A percentile compares a stretch with the other conserved stretches of the same genome.
phyloP scores from a whole-genome alignment of 192 early-diverging fungal genomes.

The Kappamyces sp. region DNA sequence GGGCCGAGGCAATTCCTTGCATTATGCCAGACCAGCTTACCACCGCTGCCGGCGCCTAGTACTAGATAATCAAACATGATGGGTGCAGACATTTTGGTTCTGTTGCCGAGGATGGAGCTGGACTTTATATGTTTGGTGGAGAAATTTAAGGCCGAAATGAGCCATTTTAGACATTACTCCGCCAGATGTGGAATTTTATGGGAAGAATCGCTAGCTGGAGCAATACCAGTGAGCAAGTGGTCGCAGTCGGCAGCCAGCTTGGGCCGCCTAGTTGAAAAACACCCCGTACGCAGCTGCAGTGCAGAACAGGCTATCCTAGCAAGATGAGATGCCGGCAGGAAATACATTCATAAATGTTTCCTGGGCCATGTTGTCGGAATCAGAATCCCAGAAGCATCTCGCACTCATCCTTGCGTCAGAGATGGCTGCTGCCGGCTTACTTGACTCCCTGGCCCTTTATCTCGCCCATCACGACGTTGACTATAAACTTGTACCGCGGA shows the following conservation, averaged over 20 bases:
- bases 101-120: not conserved
- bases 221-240: too few species aligned
- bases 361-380: constrained; percentile 57
- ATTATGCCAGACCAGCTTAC: too few species aligned
- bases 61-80: constrained; percentile 82
- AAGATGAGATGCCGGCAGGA: constrained; percentile 4
- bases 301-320: constrained; percentile 50
- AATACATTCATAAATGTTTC: constrained; percentile 54
- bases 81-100: constrained; percentile 16
- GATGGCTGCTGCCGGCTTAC: constrained; percentile 16
- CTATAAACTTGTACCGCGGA: constrained; percentile 51
- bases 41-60: constrained; percentile 85
- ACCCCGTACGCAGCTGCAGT: too few species aligned
- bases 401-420: constrained; percentile 42
- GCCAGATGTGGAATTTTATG: constrained; percentile 12
- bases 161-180: constrained; percentile 10
- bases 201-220: too few species aligned
- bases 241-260: too few species aligned
- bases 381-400: constrained; percentile 58
- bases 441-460: constrained; percentile 54
- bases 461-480: constrained; percentile 56
- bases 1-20: constrained; percentile 88
- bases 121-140: too few species aligned
- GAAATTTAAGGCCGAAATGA: constrained; percentile 1
- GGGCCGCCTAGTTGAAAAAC: too few species aligned